phyloP scores from a whole-genome alignment of 257 asterid species.

The Plantago elongata region DNA sequence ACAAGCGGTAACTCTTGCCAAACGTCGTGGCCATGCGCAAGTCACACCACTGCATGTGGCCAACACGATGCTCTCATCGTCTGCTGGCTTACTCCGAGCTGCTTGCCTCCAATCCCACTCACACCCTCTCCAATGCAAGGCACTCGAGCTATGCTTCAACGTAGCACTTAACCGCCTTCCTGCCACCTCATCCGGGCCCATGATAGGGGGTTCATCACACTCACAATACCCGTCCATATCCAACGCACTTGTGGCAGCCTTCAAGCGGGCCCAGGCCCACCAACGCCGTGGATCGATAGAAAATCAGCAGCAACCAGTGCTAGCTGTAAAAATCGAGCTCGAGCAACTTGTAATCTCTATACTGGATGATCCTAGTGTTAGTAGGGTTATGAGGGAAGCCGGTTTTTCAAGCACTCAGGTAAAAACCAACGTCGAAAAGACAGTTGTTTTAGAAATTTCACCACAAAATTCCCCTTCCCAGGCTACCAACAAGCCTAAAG shows the following conservation, averaged over 20 bases:
- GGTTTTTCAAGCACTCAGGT: constrained; percentile 81
- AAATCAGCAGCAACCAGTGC: constrained; percentile 53
- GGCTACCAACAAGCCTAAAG: constrained; percentile 13
- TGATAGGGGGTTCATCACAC: constrained; percentile 28
- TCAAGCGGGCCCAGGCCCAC: constrained; percentile 94
- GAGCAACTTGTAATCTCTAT: constrained; percentile 82
- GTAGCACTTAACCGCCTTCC: constrained; percentile 91
- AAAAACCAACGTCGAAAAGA: constrained; percentile 61
- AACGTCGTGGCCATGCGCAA: constrained; percentile 87
- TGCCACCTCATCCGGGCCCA: constrained; percentile 42
- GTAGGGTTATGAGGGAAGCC: constrained; percentile 91
- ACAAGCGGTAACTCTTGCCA: constrained; percentile 64
- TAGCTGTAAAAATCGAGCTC: constrained; percentile 64
- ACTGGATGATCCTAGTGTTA: constrained; percentile 85
- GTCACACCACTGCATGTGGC: constrained; percentile 94
- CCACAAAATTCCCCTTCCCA: constrained; percentile 20
- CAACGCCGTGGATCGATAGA: constrained; percentile 75
- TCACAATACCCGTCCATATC: constrained; percentile 55
- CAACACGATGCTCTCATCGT: constrained; percentile 60
- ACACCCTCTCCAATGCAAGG: constrained; percentile 89
- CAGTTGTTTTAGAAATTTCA: constrained; percentile 37
- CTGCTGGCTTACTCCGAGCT: constrained; percentile 47
- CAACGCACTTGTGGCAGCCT: constrained; percentile 88
- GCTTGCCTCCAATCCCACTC: constrained; percentile 79
- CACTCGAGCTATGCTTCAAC: constrained; percentile 91